Percentiles rank a stretch among this genome's conserved stretches.
These are phyloP conservation scores for Panicum miliaceum DNA, from an alignment of 176 grass and related monocot genomes.

Conservation along the genomic window DNA sequence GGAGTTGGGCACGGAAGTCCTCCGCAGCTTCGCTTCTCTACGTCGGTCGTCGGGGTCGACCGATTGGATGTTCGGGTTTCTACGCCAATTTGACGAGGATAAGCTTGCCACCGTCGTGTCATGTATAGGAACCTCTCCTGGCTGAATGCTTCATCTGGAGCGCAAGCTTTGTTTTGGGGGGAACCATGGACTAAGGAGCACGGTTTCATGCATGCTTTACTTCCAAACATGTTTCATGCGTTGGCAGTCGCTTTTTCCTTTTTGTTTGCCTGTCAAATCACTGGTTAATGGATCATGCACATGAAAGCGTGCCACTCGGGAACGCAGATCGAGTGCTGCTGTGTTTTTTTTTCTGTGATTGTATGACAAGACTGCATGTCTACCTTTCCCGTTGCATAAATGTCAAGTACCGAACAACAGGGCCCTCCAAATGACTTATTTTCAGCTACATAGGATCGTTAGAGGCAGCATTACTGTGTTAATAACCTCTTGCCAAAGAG, in stretches of 20 bases:
- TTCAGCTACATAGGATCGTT: not conserved
- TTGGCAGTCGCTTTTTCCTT: not conserved
- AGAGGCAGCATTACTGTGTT: not conserved
- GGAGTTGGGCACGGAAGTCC: not conserved
- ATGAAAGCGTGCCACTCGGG: conserved; percentile 9
- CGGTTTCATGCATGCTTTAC: no score
- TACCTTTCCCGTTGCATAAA: not conserved
- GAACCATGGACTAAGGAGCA: no score
- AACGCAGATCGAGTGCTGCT: not conserved
- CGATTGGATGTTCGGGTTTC: not conserved
- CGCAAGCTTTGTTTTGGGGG: not conserved
- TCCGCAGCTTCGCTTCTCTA: not conserved
- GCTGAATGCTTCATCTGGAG: no score
- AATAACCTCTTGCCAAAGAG: not conserved
- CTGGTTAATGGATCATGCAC: not conserved
- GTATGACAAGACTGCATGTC: not conserved
- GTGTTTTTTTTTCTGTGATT: not conserved
- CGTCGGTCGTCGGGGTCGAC: not conserved
- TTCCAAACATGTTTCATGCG: not conserved
- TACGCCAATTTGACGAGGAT: not conserved
- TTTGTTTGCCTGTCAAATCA: not conserved
- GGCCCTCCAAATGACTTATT: not conserved
- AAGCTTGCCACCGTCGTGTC: no score
- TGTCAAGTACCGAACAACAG: not conserved
- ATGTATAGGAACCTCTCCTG: no score